Percentiles rank a stretch among this genome's conserved stretches.
phyloP scores from a whole-genome alignment of 208 protist genomes.

The Leishmania guyanensis region DNA sequence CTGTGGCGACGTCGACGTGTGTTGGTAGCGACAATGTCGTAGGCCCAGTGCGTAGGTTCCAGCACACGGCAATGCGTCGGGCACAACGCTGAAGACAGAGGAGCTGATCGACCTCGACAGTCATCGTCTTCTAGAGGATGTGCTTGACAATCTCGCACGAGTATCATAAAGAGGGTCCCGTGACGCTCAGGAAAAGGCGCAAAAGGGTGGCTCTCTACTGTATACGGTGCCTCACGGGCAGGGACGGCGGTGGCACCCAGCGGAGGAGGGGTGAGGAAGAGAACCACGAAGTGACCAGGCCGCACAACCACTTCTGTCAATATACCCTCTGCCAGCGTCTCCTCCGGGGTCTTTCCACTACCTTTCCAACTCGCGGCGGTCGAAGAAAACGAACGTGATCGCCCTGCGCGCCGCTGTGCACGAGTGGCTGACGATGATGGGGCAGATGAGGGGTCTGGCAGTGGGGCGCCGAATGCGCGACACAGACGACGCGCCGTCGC shows the following conservation, averaged over 20 bases:
- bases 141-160: background rate
- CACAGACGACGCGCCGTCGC: constrained; percentile 20
- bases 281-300: constrained; percentile 22
- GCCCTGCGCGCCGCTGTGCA: background rate
- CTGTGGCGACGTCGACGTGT: background rate
- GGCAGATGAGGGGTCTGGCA: background rate
- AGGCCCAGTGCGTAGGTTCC: constrained; percentile 31
- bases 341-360: background rate
- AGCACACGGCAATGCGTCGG: constrained; percentile 6
- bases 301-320: constrained; percentile 28
- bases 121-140: background rate
- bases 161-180: constrained; percentile 2
- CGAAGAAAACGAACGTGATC: background rate
- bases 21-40: constrained; percentile 19
- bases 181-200: background rate
- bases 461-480: constrained; percentile 8
- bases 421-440: background rate
- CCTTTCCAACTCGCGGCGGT: background rate
- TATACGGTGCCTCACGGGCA: background rate
- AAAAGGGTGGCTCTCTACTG: background rate
- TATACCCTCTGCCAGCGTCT: background rate
- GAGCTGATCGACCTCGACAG: background rate
- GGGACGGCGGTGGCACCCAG: background rate
- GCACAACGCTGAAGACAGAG: background rate
- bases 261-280: constrained; percentile 19